These are phyloP conservation scores for Dittrichia graveolens DNA, from an alignment of 129 eudicot genomes.

Conservation along the genomic window DNA sequence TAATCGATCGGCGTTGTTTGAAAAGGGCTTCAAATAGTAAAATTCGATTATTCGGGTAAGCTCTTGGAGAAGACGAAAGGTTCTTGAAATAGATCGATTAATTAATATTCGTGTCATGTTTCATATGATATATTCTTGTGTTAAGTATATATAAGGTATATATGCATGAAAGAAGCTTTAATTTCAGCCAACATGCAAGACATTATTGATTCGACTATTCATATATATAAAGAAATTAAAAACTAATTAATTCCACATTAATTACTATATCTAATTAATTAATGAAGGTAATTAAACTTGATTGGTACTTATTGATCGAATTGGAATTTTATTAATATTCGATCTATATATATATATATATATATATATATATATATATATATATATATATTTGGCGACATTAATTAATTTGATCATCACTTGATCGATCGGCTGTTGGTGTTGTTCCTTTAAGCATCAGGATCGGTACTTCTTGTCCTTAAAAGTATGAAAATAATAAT, in stretches of 20 bases:
- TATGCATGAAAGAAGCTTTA: conserved; percentile 24
- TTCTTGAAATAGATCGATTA: conserved; percentile 15
- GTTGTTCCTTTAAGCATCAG: conserved; percentile 42
- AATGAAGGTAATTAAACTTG: conserved; percentile 1
- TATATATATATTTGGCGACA: conserved; percentile 22
- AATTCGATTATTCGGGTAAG: conserved; percentile 27
- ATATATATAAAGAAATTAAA: conserved; percentile 26
- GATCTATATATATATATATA: too few species aligned
- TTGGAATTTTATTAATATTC: conserved; percentile 12
- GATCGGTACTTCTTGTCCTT: conserved; percentile 39
- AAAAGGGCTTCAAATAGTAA: conserved; percentile 19
- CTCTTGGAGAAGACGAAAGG: conserved; percentile 29
- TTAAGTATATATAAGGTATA: not conserved
- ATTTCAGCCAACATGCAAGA: conserved; percentile 31
- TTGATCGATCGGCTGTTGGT: conserved; percentile 39
- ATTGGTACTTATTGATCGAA: conserved; percentile 25
- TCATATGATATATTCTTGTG: conserved; percentile 26
- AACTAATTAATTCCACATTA: conserved; percentile 24
- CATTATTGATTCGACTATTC: conserved; percentile 34
- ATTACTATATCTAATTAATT: too few species aligned
- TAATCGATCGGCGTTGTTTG: not conserved
- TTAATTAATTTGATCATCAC: conserved; percentile 26
- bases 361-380: too few species aligned
- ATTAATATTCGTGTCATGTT: conserved; percentile 29
- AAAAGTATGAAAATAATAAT: conserved; percentile 15